Percentiles rank a stretch among this genome's conserved stretches.
These are phyloP conservation scores for Diaporthe amygdali DNA, from an alignment of 2,329 filamentous ascomycete species.

Conservation along the genomic window DNA sequence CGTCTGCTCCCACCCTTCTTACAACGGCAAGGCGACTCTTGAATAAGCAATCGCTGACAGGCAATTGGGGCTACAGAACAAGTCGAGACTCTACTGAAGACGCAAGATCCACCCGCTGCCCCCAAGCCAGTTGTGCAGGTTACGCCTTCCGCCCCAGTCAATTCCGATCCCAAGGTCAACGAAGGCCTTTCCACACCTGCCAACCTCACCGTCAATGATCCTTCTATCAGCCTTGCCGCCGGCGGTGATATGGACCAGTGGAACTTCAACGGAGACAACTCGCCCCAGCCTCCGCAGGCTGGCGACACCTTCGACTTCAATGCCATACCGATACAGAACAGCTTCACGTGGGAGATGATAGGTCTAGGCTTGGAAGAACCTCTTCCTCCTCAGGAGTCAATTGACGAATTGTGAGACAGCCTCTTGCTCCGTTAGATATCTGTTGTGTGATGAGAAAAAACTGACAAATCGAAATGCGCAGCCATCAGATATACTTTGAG, in stretches of 20 bases:
- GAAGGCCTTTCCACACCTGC: slow-evolving; percentile 38
- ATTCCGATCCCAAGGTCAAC: slow-evolving; percentile 33
- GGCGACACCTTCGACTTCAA: slow-evolving; percentile 66
- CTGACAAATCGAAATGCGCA: slow-evolving; percentile 37
- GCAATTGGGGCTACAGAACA: slow-evolving; percentile 65
- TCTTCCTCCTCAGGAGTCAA: slow-evolving; percentile 62
- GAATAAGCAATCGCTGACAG: slow-evolving; percentile 13
- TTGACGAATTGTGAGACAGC: slow-evolving; percentile 76
- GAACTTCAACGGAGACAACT: slow-evolving; percentile 61
- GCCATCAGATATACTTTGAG: slow-evolving; percentile 85
- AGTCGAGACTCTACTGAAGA: slow-evolving; percentile 89
- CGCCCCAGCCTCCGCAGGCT: slow-evolving; percentile 43
- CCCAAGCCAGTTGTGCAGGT: slow-evolving; percentile 13
- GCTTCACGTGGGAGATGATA: slow-evolving; percentile 81
- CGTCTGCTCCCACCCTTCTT: slow-evolving; percentile 37
- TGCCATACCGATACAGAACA: slow-evolving; percentile 56
- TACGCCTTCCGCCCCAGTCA: slow-evolving; percentile 34
- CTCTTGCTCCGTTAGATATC: neutral
- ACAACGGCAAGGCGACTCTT: neutral
- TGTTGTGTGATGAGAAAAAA: neutral
- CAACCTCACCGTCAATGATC: slow-evolving; percentile 49
- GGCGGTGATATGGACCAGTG: slow-evolving; percentile 59
- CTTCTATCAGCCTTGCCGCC: slow-evolving; percentile 51
- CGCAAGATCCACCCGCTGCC: slow-evolving; percentile 62
- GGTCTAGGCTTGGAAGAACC: slow-evolving; percentile 65